Base-by-base conservation (phyloP, 2,329 filamentous ascomycete genomes). In the Alternaria gansuensis region DNA sequence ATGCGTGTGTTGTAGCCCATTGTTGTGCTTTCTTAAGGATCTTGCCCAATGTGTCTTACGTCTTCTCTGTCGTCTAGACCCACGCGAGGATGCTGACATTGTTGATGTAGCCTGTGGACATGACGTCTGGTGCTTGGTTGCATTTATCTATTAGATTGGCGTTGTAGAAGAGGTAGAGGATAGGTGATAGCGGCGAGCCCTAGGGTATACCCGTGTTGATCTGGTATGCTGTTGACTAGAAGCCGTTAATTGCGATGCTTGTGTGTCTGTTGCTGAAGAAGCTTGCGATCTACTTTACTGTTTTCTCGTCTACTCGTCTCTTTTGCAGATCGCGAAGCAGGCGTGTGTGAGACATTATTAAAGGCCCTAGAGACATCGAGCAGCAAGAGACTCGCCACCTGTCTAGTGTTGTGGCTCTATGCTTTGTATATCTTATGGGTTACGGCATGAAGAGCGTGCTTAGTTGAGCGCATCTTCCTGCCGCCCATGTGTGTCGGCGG, bases 91-190 rank as follows among this genome's bases (percentile, higher is more conserved):
- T 65, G 34, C 21, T 52, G 23, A 65, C 55, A 34, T 75, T 60
- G 60, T 74, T 60, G 28, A 74, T 69, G 51, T 65, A 72, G 23
- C 68, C 67, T 55, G 46, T 59, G 6, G 54, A 58, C 21, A 59
- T 51, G 17, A 29, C 34, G 45, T 68, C 40, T 40, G 57, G n/a
- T 39, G 51, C 46, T 50, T 54, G 6, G 33, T 62, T 63, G 41
- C 55, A 67, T 48, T 44, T 48, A 28, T 74, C 67, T 53, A 76
- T 56, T 1, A 76, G 66, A 51, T 74, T 65, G 33, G 59, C 59
- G 36, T 74, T 76, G 54, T 75, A 76, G 68, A 74, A 74, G 37
- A 77, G 62, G 62, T 69, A 76, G 26, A 76, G 65, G 28, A 76
- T 74, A 29, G 67, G 72, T 21, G 63, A 75, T 1, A 76, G 65